phyloP scores from a whole-genome alignment of 768 basidiomycete genomes.

The Lactifluus volemus region DNA sequence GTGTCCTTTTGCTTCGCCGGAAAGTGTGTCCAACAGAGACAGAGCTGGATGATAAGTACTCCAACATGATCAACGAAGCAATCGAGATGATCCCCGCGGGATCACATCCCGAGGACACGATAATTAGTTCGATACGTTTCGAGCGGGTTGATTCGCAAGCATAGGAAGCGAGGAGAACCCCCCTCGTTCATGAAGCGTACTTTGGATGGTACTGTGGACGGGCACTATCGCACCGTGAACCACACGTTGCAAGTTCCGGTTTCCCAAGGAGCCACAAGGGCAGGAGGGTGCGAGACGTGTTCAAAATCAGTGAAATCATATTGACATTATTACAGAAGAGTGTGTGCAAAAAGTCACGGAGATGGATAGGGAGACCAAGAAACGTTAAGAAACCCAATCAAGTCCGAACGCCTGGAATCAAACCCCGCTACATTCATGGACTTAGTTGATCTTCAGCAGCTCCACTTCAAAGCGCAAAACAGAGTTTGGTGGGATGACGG shows the following conservation, averaged over 20 bases:
- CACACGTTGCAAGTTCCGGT: neutral
- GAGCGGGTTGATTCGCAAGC: neutral
- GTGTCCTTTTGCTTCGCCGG: constrained; percentile 17
- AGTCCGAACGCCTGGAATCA: constrained; percentile 11
- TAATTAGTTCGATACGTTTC: neutral
- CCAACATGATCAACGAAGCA: constrained; percentile 11
- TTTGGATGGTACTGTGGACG: constrained; percentile 4
- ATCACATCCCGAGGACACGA: neutral
- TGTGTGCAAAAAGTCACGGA: constrained; percentile 12
- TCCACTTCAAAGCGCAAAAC: constrained; percentile 80
- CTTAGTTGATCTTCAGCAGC: constrained; percentile 57
- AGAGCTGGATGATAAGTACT: neutral
- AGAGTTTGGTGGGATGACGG: constrained; percentile 69
- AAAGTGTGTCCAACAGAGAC: constrained; percentile 13
- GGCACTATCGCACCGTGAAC: neutral
- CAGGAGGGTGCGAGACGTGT: constrained; percentile 10
- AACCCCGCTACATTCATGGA: neutral
- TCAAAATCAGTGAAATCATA: neutral
- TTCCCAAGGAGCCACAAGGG: neutral
- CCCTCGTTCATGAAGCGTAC: neutral
- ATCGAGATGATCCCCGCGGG: constrained; percentile 6
- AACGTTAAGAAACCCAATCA: constrained; percentile 13
- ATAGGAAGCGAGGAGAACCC: neutral
- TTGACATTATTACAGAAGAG: constrained; percentile 14
- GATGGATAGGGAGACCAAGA: constrained; percentile 12